Percentiles rank a stretch among this genome's conserved stretches.
These are phyloP conservation scores for Biscogniauxia mediterranea DNA, from an alignment of 2,329 filamentous ascomycete species.

Conservation along the genomic window DNA sequence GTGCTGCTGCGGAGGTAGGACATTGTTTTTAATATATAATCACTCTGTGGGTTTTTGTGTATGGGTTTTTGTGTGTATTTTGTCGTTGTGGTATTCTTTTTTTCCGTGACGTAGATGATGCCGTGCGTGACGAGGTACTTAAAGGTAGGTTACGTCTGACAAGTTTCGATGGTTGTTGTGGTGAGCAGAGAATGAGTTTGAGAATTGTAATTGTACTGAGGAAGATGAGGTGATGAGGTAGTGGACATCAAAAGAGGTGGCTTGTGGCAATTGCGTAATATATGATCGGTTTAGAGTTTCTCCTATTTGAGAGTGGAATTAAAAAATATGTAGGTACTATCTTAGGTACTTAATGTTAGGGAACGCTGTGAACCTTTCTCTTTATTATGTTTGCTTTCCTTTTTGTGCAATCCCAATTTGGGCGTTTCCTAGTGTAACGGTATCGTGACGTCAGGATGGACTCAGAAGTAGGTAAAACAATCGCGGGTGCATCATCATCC, in stretches of 20 bases:
- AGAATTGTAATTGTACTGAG: no score
- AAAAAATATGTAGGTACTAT: no score
- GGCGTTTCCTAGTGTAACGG: conserved; percentile 7
- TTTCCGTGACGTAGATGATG: background rate
- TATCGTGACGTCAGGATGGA: conserved; percentile 18
- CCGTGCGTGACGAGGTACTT: no score
- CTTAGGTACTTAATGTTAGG: background rate
- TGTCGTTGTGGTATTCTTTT: background rate
- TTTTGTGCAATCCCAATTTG: background rate
- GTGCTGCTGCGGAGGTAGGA: background rate
- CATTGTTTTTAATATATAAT: no score
- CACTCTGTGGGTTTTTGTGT: no score
- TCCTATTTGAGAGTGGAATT: background rate
- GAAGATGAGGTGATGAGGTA: background rate
- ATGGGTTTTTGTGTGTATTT: background rate
- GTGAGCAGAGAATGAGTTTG: no score
- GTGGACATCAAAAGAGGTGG: background rate
- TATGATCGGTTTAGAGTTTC: background rate
- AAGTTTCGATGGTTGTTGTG: background rate
- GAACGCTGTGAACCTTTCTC: no score
- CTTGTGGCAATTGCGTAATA: conserved; percentile 1
- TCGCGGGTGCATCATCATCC: no score
- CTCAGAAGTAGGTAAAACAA: no score
- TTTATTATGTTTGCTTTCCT: background rate
- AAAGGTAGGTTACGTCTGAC: background rate